Percentiles rank a stretch among this genome's conserved stretches.
Conservation (phyloP, 495 filamentous ascomycete genomes). For the Mytilinidion resinicola region DNA sequence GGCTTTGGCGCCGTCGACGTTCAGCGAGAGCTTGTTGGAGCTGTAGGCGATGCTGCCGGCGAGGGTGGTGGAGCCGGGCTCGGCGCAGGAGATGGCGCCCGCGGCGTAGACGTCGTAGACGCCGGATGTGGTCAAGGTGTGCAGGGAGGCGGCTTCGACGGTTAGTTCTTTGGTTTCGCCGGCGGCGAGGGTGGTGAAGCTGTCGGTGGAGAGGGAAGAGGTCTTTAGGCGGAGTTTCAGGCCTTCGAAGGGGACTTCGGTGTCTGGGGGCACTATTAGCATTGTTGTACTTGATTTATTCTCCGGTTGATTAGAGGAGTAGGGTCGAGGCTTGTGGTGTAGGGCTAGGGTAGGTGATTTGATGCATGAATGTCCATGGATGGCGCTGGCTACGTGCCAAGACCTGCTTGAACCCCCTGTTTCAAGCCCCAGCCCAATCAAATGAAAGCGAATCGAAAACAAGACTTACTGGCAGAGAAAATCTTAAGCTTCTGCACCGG, state of each 20-base stretch:
- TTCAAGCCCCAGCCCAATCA: too few species aligned
- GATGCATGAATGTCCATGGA: too few species aligned
- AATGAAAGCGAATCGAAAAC: too few species aligned
- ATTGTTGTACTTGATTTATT: too few species aligned
- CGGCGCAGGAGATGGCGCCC: slow-evolving; percentile 48
- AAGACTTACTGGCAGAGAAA: slow-evolving; percentile 44
- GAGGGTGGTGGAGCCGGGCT: slow-evolving; percentile 42
- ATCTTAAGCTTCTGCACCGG: slow-evolving; percentile 57
- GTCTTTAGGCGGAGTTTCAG: slow-evolving; percentile 47
- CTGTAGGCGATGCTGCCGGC: slow-evolving; percentile 38
- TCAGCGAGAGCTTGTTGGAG: slow-evolving; percentile 44
- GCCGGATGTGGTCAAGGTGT: slow-evolving; percentile 48
- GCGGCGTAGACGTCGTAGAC: slow-evolving; percentile 43
- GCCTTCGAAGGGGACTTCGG: slow-evolving; percentile 51
- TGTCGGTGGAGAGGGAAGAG: slow-evolving; percentile 42
- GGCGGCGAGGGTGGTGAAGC: slow-evolving; percentile 51
- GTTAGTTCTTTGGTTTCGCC: slow-evolving; percentile 51
- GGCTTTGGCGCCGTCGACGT: slow-evolving; percentile 47
- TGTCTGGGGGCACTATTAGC: slow-evolving; percentile 32
- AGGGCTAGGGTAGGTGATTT: too few species aligned
- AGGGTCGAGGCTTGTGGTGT: not conserved
- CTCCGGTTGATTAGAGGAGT: not conserved
- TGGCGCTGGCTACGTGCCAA: too few species aligned
- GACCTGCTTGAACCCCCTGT: too few species aligned
- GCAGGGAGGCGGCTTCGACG: slow-evolving; percentile 53